Evolutionary conservation across 768 basidiomycete species (phyloP).

Genomic region (Lyophyllum atratum): DNA sequence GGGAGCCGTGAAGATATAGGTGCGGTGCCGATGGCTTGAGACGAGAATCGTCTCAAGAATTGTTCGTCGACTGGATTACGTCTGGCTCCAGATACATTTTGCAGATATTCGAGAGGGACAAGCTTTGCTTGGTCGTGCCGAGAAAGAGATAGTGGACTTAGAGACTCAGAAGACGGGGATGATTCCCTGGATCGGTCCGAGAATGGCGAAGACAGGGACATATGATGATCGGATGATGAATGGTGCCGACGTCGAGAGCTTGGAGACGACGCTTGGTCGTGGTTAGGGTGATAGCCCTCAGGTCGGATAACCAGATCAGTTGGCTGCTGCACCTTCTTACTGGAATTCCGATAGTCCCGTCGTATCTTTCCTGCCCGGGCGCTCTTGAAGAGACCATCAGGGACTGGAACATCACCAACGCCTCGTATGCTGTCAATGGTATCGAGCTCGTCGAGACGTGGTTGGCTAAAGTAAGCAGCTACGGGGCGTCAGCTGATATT

Average conservation of each 20-base stretch:
- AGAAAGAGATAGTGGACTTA: conserved; percentile 29
- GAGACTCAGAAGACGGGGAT: conserved; percentile 41
- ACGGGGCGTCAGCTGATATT: conserved; percentile 27
- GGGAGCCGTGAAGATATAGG: not conserved
- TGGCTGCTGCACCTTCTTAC: conserved; percentile 30
- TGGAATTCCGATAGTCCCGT: conserved; percentile 48
- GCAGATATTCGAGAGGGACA: conserved; percentile 66
- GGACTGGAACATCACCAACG: conserved; percentile 66
- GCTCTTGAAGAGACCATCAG: conserved; percentile 78
- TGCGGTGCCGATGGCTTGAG: conserved; percentile 18
- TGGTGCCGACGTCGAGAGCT: conserved; percentile 24
- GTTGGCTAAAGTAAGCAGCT: conserved; percentile 88
- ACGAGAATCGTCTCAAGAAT: conserved; percentile 57
- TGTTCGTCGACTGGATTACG: conserved; percentile 69
- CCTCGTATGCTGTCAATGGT: conserved; percentile 73
- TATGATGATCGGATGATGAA: conserved; percentile 27
- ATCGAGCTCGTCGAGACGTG: conserved; percentile 66
- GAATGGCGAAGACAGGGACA: conserved; percentile 25
- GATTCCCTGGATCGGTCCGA: conserved; percentile 36
- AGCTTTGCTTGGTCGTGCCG: conserved; percentile 35
- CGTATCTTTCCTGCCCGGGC: conserved; percentile 69
- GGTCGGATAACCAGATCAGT: conserved; percentile 27
- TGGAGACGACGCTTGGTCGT: conserved; percentile 15
- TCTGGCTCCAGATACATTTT: conserved; percentile 51
- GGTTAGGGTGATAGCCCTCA: conserved; percentile 24